Evolutionary conservation across 106 monocot species (phyloP).

Genomic region (Cymbidium sinense): DNA sequence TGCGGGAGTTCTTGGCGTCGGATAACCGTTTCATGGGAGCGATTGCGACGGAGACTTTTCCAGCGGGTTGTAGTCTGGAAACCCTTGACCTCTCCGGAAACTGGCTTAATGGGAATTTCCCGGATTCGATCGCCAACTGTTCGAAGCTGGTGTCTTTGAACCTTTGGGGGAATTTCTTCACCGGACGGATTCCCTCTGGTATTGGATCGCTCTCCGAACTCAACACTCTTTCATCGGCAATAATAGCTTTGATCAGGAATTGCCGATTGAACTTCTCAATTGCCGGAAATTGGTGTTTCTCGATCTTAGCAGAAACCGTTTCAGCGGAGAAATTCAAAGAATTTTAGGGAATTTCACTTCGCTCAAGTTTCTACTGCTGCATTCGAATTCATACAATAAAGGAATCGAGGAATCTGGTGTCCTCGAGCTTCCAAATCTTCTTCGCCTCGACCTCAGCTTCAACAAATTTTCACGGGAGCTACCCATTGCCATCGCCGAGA

Average conservation of each 20-base stretch:
- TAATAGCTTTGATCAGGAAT: slow-evolving; percentile 46
- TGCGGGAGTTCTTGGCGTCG: slow-evolving; percentile 37
- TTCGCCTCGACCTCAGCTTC: slow-evolving; percentile 56
- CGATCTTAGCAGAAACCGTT: slow-evolving; percentile 64
- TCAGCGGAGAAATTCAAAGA: slow-evolving; percentile 48
- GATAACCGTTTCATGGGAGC: slow-evolving; percentile 58
- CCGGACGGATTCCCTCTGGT: slow-evolving; percentile 39
- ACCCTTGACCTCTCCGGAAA: slow-evolving; percentile 57
- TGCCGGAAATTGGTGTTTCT: slow-evolving; percentile 50
- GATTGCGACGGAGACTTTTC: slow-evolving; percentile 26
- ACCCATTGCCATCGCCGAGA: slow-evolving; percentile 26
- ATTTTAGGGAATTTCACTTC: slow-evolving; percentile 45
- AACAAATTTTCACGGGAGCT: slow-evolving; percentile 59
- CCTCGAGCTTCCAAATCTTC: slow-evolving; percentile 30
- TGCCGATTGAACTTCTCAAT: slow-evolving; percentile 46
- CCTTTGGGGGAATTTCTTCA: slow-evolving; percentile 53
- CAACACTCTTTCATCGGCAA: slow-evolving; percentile 43
- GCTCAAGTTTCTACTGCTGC: slow-evolving; percentile 38
- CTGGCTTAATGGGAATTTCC: slow-evolving; percentile 39
- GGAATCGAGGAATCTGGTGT: slow-evolving; percentile 64
- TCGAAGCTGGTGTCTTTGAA: slow-evolving; percentile 28
- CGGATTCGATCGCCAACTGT: slow-evolving; percentile 52
- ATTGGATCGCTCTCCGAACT: slow-evolving; percentile 51
- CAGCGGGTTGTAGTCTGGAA: slow-evolving; percentile 31
- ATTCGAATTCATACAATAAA: slow-evolving; percentile 42